phyloP scores from a whole-genome alignment of 768 basidiomycete genomes.

The Rubroboletus satanas region DNA sequence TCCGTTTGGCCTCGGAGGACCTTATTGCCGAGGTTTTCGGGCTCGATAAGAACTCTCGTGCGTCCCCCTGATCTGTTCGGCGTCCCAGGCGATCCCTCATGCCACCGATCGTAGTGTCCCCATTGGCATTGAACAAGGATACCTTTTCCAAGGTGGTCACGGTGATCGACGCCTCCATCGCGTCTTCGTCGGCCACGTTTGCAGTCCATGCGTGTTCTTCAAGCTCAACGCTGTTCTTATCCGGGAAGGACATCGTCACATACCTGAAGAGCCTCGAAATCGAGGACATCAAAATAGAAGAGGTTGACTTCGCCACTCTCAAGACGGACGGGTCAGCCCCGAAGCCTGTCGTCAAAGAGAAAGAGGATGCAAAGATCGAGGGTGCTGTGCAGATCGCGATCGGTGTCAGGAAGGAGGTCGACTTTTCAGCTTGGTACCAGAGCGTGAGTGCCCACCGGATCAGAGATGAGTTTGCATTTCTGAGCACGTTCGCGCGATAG shows the following conservation, averaged over 20 bases:
- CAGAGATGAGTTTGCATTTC: constrained; percentile 2
- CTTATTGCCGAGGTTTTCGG: constrained; percentile 80
- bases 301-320: constrained; percentile 68
- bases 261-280: constrained; percentile 75
- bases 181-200: constrained; percentile 55
- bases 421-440: constrained; percentile 93
- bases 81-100: neutral
- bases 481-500: constrained; percentile 38
- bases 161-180: constrained; percentile 76
- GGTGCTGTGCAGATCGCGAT: constrained; percentile 90
- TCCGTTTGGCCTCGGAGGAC: constrained; percentile 82
- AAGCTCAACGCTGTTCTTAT: constrained; percentile 69
- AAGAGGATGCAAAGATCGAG: constrained; percentile 78
- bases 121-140: constrained; percentile 61
- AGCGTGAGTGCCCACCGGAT: constrained; percentile 50
- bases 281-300: constrained; percentile 57
- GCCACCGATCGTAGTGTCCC: constrained; percentile 57
- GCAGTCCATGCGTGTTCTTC: constrained; percentile 77
- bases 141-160: constrained; percentile 70
- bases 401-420: constrained; percentile 92
- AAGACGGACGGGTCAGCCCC: constrained; percentile 42
- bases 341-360: constrained; percentile 47
- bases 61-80: constrained; percentile 31
- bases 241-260: constrained; percentile 67
- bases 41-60: constrained; percentile 82